These are phyloP conservation scores for Yarrowia alimentaria DNA, from an alignment of 805 yeast genomes.

Conservation along the genomic window DNA sequence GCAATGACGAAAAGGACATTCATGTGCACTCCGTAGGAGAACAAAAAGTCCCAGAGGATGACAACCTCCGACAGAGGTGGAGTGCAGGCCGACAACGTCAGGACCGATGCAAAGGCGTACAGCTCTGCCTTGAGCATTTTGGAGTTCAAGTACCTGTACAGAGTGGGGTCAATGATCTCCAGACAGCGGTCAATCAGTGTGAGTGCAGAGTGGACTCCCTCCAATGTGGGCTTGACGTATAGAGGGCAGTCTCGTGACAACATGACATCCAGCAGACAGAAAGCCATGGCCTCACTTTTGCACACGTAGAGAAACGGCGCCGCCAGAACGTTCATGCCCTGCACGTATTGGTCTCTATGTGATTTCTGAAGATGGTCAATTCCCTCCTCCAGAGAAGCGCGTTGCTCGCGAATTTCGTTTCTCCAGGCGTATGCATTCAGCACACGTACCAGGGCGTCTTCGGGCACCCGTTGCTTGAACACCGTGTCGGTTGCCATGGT, in stretches of 20 bases:
- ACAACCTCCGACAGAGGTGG: slow-evolving; percentile 77
- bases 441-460: slow-evolving; percentile 63
- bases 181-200: slow-evolving; percentile 71
- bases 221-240: slow-evolving; percentile 71
- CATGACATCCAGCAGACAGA: slow-evolving; percentile 62
- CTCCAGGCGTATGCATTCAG: slow-evolving; percentile 66
- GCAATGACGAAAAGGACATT: slow-evolving; percentile 82
- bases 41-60: slow-evolving; percentile 82
- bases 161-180: slow-evolving; percentile 67
- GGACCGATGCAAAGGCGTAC: slow-evolving; percentile 72
- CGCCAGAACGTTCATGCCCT: slow-evolving; percentile 82
- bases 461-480: slow-evolving; percentile 67
- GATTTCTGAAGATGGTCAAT: slow-evolving; percentile 11
- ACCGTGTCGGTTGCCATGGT: slow-evolving; percentile 71
- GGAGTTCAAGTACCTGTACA: slow-evolving; percentile 57
- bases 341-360: slow-evolving; percentile 61
- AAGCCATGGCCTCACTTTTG: slow-evolving; percentile 84
- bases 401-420: slow-evolving; percentile 21
- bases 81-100: slow-evolving; percentile 84
- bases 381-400: slow-evolving; percentile 10
- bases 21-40: slow-evolving; percentile 89
- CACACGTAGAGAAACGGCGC: slow-evolving; percentile 80
- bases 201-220: slow-evolving; percentile 78
- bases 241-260: slow-evolving; percentile 67
- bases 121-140: slow-evolving; percentile 77